Base-by-base conservation (phyloP, 768 basidiomycete genomes). In the Hygrocybe coccinea region DNA sequence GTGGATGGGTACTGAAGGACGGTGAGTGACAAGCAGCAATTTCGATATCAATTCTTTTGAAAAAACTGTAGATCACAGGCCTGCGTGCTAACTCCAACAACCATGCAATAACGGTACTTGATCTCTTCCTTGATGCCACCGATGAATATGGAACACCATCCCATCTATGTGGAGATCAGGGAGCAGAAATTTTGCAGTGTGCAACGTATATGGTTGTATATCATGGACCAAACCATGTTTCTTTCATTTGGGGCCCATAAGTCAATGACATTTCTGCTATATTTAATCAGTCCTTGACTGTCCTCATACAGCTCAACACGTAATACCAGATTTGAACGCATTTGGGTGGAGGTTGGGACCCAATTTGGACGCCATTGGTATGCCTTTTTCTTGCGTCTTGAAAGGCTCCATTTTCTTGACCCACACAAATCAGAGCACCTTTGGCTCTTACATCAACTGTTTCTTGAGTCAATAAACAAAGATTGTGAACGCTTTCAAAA, bases 361-460 rank as follows among this genome's bases (percentile, higher is more conserved):
- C 68, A 74, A 11, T 80, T 80, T 67, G 70, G 61, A 0, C 60
- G 67, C 2, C 41, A 21, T 12, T 80, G 79, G 79, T 36, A 65
- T 1, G 74, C 70, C 0, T 79, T 79, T 54, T 81, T 81, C 38
- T 58, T 41, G 0, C 59, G 63, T 0, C 64, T 79, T 0, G 76
- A 77, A 43, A 8, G 53, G 0, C 50, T 67, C 1, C 76, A 79
- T 56, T 10, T 39, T 2, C 68, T 80, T 0, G 63, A 79, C 43
- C n/a, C 51, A 0, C 47, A 54, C 0, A 62, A 76, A 17, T 53
- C 65, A 0, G 8, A 52, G 10, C 78, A 80, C 56, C 57, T 76
- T 0, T 79, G 79, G 79, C 64, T 81, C 0, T 59, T 81, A 0
- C 75, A 79, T 22, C 22, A 25, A 34, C 62, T 79, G 0, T 80